Base-by-base conservation (phyloP, 306 rosid species). In the Prunus campanulata region DNA sequence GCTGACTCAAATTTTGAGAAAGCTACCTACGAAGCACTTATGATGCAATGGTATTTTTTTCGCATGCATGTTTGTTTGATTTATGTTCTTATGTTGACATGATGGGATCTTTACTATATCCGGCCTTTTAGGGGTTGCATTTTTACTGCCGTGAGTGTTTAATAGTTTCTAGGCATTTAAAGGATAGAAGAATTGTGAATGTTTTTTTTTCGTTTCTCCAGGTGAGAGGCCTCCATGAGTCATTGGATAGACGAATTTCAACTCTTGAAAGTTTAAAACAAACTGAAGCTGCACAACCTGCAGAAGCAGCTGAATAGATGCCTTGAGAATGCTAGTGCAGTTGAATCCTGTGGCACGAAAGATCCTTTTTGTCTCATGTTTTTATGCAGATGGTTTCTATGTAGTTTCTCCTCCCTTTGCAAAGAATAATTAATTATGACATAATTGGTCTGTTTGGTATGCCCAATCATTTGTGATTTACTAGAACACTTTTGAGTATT, bases 231-330 rank as follows among this genome's bases (percentile, higher is more conserved):
- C 77, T 95, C 55, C 90, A 89, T 32, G 85, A 84, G 35, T 88
- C 97, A 42, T 79, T 95, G 71, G 96, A 90, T 27, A 75, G 85
- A 69, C 82, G 97, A 65, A 85, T 95, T 87, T 90, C 90, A 44
- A 82, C 97, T 49, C 80, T 92, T 67, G 98, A 95, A 78, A 89
- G 83, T 50, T 83, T 89, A 85, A 88, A 89, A 79, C 92, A 83
- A 71, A 62, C 82, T 35, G 92, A 84, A 80, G 76, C 82, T 80
- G 71, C 90, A 50, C 83, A 82, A 79, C 92, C 86, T 35, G 85
- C 52, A 77, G 91, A 83, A 79, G 77, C 92, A 75, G 75, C 85
- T 52, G 92, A 90, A 52, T 88, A 88, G 85, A 63, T 30, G 74
- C 69, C 48, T 30, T 49, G 74, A 32, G 70, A 29, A 29, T 56